Conservation (phyloP, 495 filamentous ascomycete genomes). For the Hyaloscypha variabilis region DNA sequence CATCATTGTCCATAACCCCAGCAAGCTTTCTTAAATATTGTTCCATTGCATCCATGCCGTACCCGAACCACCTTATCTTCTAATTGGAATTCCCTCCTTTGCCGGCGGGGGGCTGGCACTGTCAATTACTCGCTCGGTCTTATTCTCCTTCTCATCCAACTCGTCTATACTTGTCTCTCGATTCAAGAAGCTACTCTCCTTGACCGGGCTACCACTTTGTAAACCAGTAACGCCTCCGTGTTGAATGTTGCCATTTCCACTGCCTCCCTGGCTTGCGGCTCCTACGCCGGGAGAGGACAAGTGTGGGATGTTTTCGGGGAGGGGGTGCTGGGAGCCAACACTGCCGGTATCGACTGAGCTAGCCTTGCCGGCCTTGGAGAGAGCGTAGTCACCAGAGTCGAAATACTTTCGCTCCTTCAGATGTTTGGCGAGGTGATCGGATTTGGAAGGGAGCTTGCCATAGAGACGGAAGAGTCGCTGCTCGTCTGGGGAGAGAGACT, state of each 20-base stretch:
- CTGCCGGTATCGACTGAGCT: conserved; percentile 90
- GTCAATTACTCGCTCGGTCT: conserved; percentile 25
- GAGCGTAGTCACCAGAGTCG: conserved; percentile 95
- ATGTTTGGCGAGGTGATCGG: conserved; percentile 96
- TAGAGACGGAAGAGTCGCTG: conserved; percentile 95
- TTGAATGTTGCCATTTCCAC: conserved; percentile 43
- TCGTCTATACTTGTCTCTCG: conserved; percentile 77
- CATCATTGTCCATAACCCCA: conserved; percentile 18
- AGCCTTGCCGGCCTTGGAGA: conserved; percentile 97
- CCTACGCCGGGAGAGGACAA: conserved; percentile 66
- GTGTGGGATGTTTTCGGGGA: conserved; percentile 96
- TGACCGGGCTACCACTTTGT: conserved; percentile 76
- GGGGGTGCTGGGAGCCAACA: conserved; percentile 91
- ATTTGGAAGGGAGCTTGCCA: conserved; percentile 94
- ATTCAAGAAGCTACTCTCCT: conserved; percentile 83
- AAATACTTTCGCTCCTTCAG: conserved; percentile 92
- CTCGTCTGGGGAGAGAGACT: conserved; percentile 91
- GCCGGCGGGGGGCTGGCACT: conserved; percentile 49
- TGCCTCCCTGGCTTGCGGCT: conserved; percentile 47
- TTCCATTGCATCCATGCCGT: neutral
- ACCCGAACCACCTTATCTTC: conserved; percentile 31
- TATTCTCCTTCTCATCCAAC: conserved; percentile 41
- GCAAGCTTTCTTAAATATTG: conserved; percentile 7
- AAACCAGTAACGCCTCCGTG: conserved; percentile 19
- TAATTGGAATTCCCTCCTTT: conserved; percentile 66